These are phyloP conservation scores for Fusarium musae DNA, from an alignment of 2,329 filamentous ascomycete genomes.

Conservation along the genomic window DNA sequence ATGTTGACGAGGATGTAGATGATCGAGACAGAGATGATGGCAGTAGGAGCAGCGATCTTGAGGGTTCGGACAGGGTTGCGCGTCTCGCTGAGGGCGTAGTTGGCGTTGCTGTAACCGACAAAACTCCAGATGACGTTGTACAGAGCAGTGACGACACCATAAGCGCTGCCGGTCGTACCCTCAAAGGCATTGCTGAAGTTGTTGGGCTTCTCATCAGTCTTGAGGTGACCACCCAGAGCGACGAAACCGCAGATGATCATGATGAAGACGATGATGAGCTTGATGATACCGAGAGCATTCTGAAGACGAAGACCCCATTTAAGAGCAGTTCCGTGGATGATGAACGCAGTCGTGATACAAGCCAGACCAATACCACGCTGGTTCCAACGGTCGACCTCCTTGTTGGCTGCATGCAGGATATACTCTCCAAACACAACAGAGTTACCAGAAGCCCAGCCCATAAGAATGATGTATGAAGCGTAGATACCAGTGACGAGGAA, in stretches of 20 bases:
- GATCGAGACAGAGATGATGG: conserved; percentile 66
- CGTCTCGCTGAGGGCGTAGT: conserved; percentile 73
- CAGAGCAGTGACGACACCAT: conserved; percentile 74
- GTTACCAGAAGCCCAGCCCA: conserved; percentile 74
- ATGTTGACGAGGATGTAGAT: conserved; percentile 76
- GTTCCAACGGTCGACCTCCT: conserved; percentile 73
- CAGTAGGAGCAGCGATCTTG: conserved; percentile 71
- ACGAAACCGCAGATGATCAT: conserved; percentile 72
- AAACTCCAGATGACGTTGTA: conserved; percentile 80
- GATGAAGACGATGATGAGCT: conserved; percentile 72
- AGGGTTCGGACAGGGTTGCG: conserved; percentile 73
- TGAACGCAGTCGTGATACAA: conserved; percentile 71
- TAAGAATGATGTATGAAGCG: conserved; percentile 69
- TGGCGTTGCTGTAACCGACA: conserved; percentile 75
- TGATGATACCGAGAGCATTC: conserved; percentile 73
- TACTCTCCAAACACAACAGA: conserved; percentile 78
- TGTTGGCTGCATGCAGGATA: conserved; percentile 71
- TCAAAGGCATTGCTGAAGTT: conserved; percentile 73
- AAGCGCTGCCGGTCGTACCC: conserved; percentile 73
- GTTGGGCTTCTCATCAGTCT: conserved; percentile 67
- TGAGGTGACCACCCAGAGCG: conserved; percentile 69
- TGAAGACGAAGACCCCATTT: conserved; percentile 76
- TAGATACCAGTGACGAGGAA: conserved; percentile 72
- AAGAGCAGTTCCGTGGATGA: conserved; percentile 71
- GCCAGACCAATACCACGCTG: conserved; percentile 74